phyloP scores from a whole-genome alignment of 2,329 filamentous ascomycete genomes.

The Alternaria sp. region DNA sequence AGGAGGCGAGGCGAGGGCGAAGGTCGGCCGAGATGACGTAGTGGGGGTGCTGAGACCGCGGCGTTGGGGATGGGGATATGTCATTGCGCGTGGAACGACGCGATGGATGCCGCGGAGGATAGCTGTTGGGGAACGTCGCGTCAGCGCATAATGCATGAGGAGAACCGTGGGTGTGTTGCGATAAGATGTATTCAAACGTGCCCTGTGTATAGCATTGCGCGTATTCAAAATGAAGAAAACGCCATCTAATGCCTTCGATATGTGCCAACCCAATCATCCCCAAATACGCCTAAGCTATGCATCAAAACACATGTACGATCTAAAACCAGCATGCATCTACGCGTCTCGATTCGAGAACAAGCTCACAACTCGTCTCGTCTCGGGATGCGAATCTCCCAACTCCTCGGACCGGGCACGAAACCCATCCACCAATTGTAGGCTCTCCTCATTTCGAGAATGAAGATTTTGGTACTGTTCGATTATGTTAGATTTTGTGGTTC shows the following conservation, averaged over 20 bases:
- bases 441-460: slow-evolving; percentile 60
- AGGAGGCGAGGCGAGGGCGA: neutral
- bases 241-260: neutral
- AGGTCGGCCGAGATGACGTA: slow-evolving; percentile 2
- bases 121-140: neutral
- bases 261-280: neutral
- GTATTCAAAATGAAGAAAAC: neutral
- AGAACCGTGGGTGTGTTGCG: neutral
- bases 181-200: neutral
- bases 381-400: slow-evolving; percentile 59
- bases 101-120: neutral
- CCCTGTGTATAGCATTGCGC: neutral
- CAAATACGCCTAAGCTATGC: slow-evolving; percentile 23
- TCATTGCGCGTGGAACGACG: neutral
- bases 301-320: neutral
- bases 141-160: neutral
- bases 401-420: slow-evolving; percentile 62
- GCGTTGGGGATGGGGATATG: neutral
- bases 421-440: slow-evolving; percentile 69
- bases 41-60: neutral
- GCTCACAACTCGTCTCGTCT: slow-evolving; percentile 36
- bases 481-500: no score
- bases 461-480: slow-evolving; percentile 56
- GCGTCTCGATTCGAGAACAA: neutral
- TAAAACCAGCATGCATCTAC: neutral